A percentile compares a stretch with the other conserved stretches of the same genome.
These are phyloP conservation scores for Aspergillus kassunensis DNA, from an alignment of 495 filamentous ascomycete genomes.

Conservation along the genomic window DNA sequence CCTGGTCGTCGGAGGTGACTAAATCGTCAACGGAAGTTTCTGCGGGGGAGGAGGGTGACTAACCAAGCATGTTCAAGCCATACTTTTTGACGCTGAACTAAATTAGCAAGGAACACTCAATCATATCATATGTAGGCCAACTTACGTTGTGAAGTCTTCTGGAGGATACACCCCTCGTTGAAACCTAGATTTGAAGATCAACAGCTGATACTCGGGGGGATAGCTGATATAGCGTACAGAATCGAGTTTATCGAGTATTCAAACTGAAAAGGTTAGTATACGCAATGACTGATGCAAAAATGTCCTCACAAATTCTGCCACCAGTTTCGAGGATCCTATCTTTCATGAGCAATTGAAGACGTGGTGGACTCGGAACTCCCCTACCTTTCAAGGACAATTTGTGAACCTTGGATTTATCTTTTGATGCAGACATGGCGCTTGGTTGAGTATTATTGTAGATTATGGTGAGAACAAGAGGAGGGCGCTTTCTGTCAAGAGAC, in stretches of 20 bases:
- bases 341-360: conserved; percentile 22
- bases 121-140: conserved; percentile 6
- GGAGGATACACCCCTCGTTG: conserved; percentile 96
- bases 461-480: neutral
- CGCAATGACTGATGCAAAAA: neutral
- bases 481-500: neutral
- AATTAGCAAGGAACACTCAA: conserved; percentile 2
- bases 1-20: conserved; percentile 94
- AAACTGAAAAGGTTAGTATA: conserved; percentile 56
- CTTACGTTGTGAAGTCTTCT: conserved; percentile 91
- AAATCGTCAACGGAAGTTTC: conserved; percentile 3
- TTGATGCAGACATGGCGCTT: conserved; percentile 46
- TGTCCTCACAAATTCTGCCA: conserved; percentile 83
- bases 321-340: conserved; percentile 74
- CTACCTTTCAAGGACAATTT: conserved; percentile 88
- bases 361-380: neutral
- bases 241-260: conserved; percentile 97
- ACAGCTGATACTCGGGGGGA: neutral
- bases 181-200: conserved; percentile 51
- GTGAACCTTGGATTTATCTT: conserved; percentile 89
- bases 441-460: neutral
- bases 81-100: conserved; percentile 85
- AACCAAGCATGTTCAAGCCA: conserved; percentile 95
- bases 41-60: conserved; percentile 14
- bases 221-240: conserved; percentile 46